Conservation (phyloP, 768 basidiomycete genomes). For the Boletus speciosus region DNA sequence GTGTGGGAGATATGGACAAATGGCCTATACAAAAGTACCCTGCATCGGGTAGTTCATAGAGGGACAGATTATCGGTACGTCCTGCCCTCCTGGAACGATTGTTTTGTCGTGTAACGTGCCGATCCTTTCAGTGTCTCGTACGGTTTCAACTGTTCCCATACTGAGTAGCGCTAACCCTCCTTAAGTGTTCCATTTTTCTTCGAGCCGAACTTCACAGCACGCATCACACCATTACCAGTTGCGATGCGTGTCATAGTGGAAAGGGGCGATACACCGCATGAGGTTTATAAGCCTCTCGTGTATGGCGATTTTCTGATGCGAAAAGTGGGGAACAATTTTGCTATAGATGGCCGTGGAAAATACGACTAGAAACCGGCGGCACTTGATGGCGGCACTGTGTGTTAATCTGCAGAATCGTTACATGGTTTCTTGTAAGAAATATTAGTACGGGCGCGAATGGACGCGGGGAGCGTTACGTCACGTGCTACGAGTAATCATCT, state of each 20-base stretch:
- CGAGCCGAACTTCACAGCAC: slow-evolving; percentile 81
- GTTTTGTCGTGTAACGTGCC: neutral
- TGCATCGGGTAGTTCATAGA: slow-evolving; percentile 85
- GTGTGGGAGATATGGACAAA: slow-evolving; percentile 94
- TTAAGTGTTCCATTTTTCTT: slow-evolving; percentile 88
- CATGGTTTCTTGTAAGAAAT: neutral
- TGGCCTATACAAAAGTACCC: slow-evolving; percentile 81
- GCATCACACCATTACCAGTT: slow-evolving; percentile 61
- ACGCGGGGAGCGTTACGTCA: slow-evolving; percentile 14
- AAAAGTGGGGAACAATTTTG: slow-evolving; percentile 78
- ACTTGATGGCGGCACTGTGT: neutral
- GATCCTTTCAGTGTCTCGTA: slow-evolving; percentile 61
- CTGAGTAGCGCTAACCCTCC: slow-evolving; percentile 2
- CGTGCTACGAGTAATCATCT: slow-evolving; percentile 18
- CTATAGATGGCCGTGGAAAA: slow-evolving; percentile 34
- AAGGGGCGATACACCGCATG: slow-evolving; percentile 18
- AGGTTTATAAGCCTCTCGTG: slow-evolving; percentile 45
- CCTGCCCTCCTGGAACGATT: neutral
- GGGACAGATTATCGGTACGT: slow-evolving; percentile 61
- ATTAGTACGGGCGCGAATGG: neutral
- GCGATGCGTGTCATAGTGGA: slow-evolving; percentile 40
- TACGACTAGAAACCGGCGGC: slow-evolving; percentile 19
- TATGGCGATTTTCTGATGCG: slow-evolving; percentile 77
- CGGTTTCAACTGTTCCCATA: slow-evolving; percentile 23
- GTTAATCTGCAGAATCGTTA: neutral